Conservation (phyloP, 768 basidiomycete species). For the Mycena galopus region DNA sequence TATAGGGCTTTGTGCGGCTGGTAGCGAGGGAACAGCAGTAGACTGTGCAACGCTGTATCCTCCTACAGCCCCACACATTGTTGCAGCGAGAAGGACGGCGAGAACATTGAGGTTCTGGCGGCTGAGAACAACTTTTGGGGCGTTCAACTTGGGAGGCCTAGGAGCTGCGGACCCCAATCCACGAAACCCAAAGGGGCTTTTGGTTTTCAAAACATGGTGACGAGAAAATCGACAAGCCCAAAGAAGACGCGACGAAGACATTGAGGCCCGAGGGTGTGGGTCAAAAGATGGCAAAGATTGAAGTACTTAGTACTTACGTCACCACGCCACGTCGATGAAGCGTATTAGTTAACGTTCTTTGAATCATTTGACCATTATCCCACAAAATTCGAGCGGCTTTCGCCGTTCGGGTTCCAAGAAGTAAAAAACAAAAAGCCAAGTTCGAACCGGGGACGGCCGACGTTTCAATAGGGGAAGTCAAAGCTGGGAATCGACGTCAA, state of each 20-base stretch:
- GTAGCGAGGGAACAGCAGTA: not conserved
- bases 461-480: too few species aligned
- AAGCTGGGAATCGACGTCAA: too few species aligned
- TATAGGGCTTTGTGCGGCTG: constrained; percentile 28
- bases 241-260: not conserved
- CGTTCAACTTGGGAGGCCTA: not conserved
- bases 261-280: not conserved
- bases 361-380: too few species aligned
- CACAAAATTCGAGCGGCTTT: too few species aligned
- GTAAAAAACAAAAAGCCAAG: too few species aligned
- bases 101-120: constrained; percentile 1
- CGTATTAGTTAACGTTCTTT: too few species aligned
- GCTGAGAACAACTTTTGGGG: not conserved
- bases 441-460: too few species aligned
- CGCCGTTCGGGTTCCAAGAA: too few species aligned
- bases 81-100: constrained; percentile 18
- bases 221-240: not conserved
- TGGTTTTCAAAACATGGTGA: not conserved
- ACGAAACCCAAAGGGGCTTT: not conserved
- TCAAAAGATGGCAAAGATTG: too few species aligned
- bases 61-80: constrained; percentile 17
- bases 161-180: not conserved
- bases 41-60: constrained; percentile 18
- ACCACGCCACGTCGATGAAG: too few species aligned
- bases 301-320: too few species aligned